Evolutionary conservation across 306 rosid genomes (phyloP).

Genomic region (Vigna trinervia): DNA sequence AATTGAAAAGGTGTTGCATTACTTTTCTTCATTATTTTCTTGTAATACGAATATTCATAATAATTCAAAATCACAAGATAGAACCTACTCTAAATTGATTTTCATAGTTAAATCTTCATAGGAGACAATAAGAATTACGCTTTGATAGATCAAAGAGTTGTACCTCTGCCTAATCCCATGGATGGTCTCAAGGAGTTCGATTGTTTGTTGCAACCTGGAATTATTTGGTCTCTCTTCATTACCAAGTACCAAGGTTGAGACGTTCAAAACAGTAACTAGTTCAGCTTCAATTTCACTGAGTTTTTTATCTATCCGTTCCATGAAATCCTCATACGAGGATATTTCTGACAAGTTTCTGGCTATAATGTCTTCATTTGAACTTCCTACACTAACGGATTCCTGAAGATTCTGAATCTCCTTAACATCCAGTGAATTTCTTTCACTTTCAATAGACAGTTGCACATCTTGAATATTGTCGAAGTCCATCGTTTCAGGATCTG

Average conservation of each 20-base stretch:
- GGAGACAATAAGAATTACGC: constrained; percentile 15
- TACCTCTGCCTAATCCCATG: constrained; percentile 73
- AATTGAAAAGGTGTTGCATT: constrained; percentile 18
- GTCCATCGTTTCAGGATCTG: constrained; percentile 40
- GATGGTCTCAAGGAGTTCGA: constrained; percentile 77
- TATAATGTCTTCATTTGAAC: constrained; percentile 50
- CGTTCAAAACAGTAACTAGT: constrained; percentile 68
- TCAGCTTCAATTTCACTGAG: constrained; percentile 75
- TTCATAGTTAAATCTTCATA: constrained; percentile 31
- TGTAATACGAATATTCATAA: background rate
- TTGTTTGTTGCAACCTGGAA: constrained; percentile 69
- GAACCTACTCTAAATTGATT: background rate
- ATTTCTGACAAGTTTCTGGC: constrained; percentile 52
- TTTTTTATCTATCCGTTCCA: constrained; percentile 70
- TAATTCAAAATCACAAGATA: constrained; percentile 12
- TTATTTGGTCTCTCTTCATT: constrained; percentile 63
- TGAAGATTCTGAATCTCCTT: constrained; percentile 48
- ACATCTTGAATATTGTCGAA: constrained; percentile 48
- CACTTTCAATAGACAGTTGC: constrained; percentile 45
- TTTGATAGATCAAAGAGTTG: constrained; percentile 26
- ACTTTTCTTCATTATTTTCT: background rate
- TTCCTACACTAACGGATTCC: constrained; percentile 28
- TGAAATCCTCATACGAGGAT: constrained; percentile 66
- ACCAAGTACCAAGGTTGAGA: constrained; percentile 65
- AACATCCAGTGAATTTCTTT: constrained; percentile 46